Evolutionary conservation across 352 stramenopile species (phyloP).

Genomic region (Globisporangium heterothallicum): DNA sequence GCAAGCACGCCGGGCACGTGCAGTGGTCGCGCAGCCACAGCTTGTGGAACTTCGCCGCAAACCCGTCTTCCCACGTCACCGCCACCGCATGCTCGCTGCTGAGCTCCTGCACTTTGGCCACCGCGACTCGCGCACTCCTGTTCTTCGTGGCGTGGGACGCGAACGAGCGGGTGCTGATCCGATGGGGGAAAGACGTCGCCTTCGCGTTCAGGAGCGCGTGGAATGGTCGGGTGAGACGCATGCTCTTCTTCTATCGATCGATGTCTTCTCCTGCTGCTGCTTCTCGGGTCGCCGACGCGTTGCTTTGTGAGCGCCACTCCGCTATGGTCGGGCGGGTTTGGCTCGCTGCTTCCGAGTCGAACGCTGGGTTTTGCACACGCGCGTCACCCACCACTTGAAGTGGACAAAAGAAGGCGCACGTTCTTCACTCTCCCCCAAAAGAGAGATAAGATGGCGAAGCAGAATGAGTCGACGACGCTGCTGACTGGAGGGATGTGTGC

Average conservation of each 20-base stretch:
- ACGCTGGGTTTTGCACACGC: constrained; percentile 12
- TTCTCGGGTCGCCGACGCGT: constrained; percentile 8
- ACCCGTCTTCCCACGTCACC: constrained; percentile 74
- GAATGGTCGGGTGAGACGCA: constrained; percentile 11
- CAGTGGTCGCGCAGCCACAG: constrained; percentile 85
- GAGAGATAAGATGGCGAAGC: not conserved
- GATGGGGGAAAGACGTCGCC: not conserved
- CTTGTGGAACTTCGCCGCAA: constrained; percentile 77
- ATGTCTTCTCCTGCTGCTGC: not conserved
- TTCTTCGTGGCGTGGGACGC: not conserved
- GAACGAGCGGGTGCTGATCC: not conserved
- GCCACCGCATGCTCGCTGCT: constrained; percentile 39
- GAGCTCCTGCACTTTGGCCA: constrained; percentile 51
- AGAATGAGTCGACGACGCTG: not conserved
- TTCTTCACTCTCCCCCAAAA: not conserved
- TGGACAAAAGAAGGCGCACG: not conserved
- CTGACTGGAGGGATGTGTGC: no score
- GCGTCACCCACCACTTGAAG: constrained; percentile 17
- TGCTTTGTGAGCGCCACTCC: constrained; percentile 9
- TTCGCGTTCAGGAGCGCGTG: constrained; percentile 5
- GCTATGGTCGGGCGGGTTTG: no score
- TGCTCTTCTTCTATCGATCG: not conserved
- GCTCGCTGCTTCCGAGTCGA: no score
- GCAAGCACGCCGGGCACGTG: constrained; percentile 53
- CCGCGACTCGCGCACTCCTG: no score